Percentiles rank a stretch among this genome's conserved stretches.
Evolutionary conservation across 1,284 basidiomycete genomes (phyloP).

Genomic region (Ustanciosporium gigantosporum): DNA sequence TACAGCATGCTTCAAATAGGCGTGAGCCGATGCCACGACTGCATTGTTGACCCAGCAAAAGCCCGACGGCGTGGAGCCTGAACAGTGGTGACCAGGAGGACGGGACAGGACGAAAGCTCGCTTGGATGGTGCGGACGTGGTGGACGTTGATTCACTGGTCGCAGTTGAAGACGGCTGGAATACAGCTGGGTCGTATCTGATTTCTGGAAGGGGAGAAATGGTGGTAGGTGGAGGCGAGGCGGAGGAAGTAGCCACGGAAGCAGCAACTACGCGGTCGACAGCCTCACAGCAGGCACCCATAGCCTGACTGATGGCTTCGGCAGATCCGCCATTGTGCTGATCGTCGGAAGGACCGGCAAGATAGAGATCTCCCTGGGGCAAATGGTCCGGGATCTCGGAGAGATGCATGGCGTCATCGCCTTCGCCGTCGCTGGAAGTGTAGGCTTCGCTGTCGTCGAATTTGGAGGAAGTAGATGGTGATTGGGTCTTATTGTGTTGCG

Average conservation of each 20-base stretch:
- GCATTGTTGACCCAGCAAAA: slow-evolving; percentile 92
- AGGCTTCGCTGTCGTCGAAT: slow-evolving; percentile 26
- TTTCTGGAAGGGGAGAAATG: slow-evolving; percentile 5
- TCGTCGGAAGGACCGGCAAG: slow-evolving; percentile 41
- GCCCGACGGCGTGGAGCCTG: slow-evolving; percentile 70
- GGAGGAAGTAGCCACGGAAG: slow-evolving; percentile 5
- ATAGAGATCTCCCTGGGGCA: slow-evolving; percentile 57
- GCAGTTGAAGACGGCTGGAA: not conserved
- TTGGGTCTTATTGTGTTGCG: not conserved
- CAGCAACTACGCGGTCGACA: slow-evolving; percentile 51
- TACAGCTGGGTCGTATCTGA: slow-evolving; percentile 3
- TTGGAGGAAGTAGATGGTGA: too few species aligned
- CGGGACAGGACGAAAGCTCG: slow-evolving; percentile 57
- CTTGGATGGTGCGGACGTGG: slow-evolving; percentile 20
- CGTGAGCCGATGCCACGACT: slow-evolving; percentile 84
- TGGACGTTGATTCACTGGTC: not conserved
- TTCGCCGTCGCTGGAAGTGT: slow-evolving; percentile 45
- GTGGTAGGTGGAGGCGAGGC: too few species aligned
- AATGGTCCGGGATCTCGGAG: slow-evolving; percentile 47
- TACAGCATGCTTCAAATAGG: slow-evolving; percentile 79
- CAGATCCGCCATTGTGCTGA: slow-evolving; percentile 44
- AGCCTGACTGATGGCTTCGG: slow-evolving; percentile 52
- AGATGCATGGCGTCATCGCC: slow-evolving; percentile 48
- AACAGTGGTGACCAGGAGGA: slow-evolving; percentile 61
- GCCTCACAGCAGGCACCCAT: slow-evolving; percentile 54